A percentile compares a stretch with the other conserved stretches of the same genome.
These are phyloP conservation scores for Fusarium temperatum DNA, from an alignment of 2,329 filamentous ascomycete genomes.

Conservation along the genomic window DNA sequence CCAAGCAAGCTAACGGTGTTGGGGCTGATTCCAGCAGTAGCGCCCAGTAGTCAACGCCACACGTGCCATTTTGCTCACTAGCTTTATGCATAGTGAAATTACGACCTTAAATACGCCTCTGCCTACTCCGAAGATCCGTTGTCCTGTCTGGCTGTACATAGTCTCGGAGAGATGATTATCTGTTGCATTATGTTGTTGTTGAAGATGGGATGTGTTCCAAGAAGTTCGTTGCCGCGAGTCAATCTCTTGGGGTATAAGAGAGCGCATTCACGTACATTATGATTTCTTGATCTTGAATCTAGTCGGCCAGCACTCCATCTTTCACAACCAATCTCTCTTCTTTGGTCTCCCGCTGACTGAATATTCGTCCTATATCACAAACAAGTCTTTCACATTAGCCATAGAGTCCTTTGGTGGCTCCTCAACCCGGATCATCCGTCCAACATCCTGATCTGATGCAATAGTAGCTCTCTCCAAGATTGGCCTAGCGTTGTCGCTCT, in stretches of 20 bases:
- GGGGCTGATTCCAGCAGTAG: neutral
- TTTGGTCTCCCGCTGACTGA: fast-evolving
- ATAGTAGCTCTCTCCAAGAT: neutral
- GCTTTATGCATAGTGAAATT: neutral
- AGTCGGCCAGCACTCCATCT: neutral
- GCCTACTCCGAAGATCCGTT: fast-evolving
- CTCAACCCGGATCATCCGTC: neutral
- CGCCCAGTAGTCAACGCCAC: neutral
- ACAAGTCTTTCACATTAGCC: neutral
- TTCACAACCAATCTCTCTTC: neutral
- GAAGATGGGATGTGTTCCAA: neutral
- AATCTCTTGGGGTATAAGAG: neutral
- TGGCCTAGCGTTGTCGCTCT: fast-evolving
- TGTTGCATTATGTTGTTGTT: neutral
- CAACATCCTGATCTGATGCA: neutral
- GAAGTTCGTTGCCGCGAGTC: fast-evolving
- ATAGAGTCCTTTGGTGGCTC: neutral
- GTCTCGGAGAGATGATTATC: neutral
- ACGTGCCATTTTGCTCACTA: neutral
- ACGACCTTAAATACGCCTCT: neutral
- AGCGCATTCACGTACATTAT: fast-evolving
- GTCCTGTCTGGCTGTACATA: fast-evolving
- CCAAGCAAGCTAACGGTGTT: neutral
- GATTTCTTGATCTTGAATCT: neutral
- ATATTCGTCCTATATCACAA: neutral